phyloP scores from a whole-genome alignment of 1,284 basidiomycete species.

The Athelia sp. region DNA sequence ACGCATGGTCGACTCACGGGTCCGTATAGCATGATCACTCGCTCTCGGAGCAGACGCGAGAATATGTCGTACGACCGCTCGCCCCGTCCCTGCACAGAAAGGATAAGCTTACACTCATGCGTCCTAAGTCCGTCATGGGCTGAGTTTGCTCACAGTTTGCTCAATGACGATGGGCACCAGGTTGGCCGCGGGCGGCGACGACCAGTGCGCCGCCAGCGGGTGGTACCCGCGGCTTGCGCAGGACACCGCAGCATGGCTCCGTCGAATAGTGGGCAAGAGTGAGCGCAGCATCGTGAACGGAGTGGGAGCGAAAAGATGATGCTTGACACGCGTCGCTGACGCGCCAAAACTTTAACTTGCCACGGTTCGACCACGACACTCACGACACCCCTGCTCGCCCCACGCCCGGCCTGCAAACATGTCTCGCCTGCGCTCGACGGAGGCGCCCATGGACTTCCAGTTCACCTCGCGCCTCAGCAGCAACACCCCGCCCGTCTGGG shows the following conservation, averaged over 20 bases:
- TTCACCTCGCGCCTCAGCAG: slow-evolving; percentile 51
- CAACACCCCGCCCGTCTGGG: slow-evolving; percentile 55
- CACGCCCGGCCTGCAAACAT: neutral
- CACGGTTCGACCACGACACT: neutral
- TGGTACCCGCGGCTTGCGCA: slow-evolving; percentile 36
- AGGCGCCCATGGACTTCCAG: slow-evolving; percentile 80
- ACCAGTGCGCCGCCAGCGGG: slow-evolving; percentile 39
- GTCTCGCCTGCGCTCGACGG: slow-evolving; percentile 43
- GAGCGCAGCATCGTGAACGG: slow-evolving; percentile 6
- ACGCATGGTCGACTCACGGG: slow-evolving; percentile 50
- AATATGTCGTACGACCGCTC: slow-evolving; percentile 95
- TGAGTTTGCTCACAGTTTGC: slow-evolving; percentile 75
- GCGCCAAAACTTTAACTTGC: slow-evolving; percentile 5
- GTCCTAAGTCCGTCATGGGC: too few relatives aligned
- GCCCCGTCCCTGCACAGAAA: slow-evolving; percentile 66
- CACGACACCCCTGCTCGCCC: too few relatives aligned
- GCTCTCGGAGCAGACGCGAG: slow-evolving; percentile 82
- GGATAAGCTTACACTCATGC: slow-evolving; percentile 7
- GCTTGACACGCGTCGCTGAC: slow-evolving; percentile 2
- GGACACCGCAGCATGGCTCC: neutral
- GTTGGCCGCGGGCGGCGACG: slow-evolving; percentile 38
- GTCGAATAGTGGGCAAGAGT: neutral
- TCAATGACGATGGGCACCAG: slow-evolving; percentile 92
- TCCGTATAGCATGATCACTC: slow-evolving; percentile 91
- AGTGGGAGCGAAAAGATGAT: slow-evolving; percentile 8